Evolutionary conservation across 768 basidiomycete genomes (phyloP).

Genomic region (Tylopilus intermedius): DNA sequence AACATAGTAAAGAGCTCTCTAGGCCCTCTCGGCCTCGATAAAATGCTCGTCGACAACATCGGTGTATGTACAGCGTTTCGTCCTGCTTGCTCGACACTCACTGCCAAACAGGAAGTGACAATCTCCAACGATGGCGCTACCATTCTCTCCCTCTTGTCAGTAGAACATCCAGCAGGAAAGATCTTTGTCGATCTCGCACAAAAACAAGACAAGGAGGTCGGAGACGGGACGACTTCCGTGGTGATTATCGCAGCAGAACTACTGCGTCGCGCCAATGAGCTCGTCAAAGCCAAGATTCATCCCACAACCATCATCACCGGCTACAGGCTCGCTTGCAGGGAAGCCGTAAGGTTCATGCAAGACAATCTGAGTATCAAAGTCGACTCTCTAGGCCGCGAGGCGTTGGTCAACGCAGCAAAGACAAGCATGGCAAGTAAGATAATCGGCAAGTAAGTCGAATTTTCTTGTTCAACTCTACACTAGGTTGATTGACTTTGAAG

Average conservation of each 20-base stretch:
- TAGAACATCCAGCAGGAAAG: constrained; percentile 94
- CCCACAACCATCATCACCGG: constrained; percentile 99
- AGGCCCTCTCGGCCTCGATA: constrained; percentile 91
- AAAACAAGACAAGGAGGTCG: constrained; percentile 99
- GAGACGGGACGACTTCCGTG: constrained; percentile 98
- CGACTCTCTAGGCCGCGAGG: constrained; percentile 85
- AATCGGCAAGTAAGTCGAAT: constrained; percentile 79
- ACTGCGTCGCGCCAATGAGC: constrained; percentile 91
- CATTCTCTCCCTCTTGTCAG: constrained; percentile 89
- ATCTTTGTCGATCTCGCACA: constrained; percentile 98
- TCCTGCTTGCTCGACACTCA: constrained; percentile 6
- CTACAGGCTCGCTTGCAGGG: constrained; percentile 92
- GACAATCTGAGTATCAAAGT: constrained; percentile 96
- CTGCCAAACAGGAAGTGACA: constrained; percentile 77
- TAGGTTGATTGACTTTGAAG: constrained; percentile 37
- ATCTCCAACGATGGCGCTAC: constrained; percentile 99
- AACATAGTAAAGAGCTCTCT: constrained; percentile 96
- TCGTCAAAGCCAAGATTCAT: constrained; percentile 97
- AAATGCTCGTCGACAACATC: constrained; percentile 98
- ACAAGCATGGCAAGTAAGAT: constrained; percentile 99
- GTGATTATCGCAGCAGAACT: constrained; percentile 98
- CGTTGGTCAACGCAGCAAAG: constrained; percentile 92
- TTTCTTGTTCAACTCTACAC: background rate
- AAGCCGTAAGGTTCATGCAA: constrained; percentile 97
- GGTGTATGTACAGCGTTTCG: constrained; percentile 53